Percentiles rank a stretch among this genome's conserved stretches.
Conservation (phyloP, 2,329 filamentous ascomycete species). For the Epichloe bromicola region DNA sequence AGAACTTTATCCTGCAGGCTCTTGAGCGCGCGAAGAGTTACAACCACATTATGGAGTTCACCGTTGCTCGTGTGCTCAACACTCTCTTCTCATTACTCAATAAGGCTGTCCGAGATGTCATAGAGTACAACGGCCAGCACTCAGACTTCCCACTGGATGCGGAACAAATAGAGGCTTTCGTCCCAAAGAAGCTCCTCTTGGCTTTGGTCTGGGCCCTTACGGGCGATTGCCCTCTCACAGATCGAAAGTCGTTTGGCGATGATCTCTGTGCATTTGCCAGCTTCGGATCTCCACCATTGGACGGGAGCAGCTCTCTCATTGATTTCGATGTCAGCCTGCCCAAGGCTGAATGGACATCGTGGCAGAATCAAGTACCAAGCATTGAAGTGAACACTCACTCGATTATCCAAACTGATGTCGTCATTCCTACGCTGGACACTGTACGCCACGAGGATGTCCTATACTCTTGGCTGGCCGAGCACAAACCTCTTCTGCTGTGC, state of each 20-base stretch:
- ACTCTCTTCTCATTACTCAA: slow-evolving; percentile 93
- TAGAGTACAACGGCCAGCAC: slow-evolving; percentile 94
- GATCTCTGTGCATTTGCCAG: slow-evolving; percentile 69
- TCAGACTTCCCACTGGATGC: slow-evolving; percentile 84
- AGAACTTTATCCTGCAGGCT: slow-evolving; percentile 68
- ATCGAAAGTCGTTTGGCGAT: slow-evolving; percentile 84
- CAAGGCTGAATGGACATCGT: slow-evolving; percentile 76
- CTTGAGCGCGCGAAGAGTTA: slow-evolving; percentile 65
- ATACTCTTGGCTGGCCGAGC: slow-evolving; percentile 97
- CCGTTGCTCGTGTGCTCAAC: slow-evolving; percentile 74
- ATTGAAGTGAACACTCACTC: slow-evolving; percentile 98
- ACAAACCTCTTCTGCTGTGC: slow-evolving; percentile 92
- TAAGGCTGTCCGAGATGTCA: slow-evolving; percentile 79
- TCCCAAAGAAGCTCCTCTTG: slow-evolving; percentile 87
- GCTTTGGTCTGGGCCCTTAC: slow-evolving; percentile 92
- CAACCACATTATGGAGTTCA: slow-evolving; percentile 98
- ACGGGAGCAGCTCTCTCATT: slow-evolving; percentile 73
- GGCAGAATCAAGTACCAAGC: slow-evolving; percentile 87
- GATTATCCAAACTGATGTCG: slow-evolving; percentile 92
- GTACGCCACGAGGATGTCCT: slow-evolving; percentile 97
- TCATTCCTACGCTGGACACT: slow-evolving; percentile 95
- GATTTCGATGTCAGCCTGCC: slow-evolving; percentile 89
- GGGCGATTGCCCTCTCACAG: slow-evolving; percentile 78
- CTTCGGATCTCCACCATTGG: slow-evolving; percentile 71
- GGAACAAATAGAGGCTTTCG: slow-evolving; percentile 78